Evolutionary conservation across 2,329 filamentous ascomycete genomes (phyloP), one percentile per base, ranked within the genome.

Genomic region (Aspergillus sp.): DNA sequence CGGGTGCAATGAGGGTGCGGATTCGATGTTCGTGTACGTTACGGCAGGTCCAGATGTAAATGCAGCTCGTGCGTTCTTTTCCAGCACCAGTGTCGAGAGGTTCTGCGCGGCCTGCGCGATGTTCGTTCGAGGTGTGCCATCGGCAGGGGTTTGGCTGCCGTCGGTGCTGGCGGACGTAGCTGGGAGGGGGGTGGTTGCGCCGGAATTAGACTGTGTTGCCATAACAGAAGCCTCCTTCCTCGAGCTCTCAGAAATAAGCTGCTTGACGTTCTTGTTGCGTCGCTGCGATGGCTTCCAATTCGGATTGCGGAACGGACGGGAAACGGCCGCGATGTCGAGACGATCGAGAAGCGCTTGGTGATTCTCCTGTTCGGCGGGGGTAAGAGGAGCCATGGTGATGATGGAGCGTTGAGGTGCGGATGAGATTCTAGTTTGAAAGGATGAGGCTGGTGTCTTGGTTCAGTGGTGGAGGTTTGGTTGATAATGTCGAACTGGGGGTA

Each of bases 221-320:
- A 93, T 83, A 38, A 91, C 84, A 3, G 92, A 96, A n/a, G 92
- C 91, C 81, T 98, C 94, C 73, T 90, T 91, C 68, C 92, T 89
- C 21, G 90, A 87, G 11, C 90, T 91, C 71, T 99, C 95, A 61
- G 92, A 90, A 62, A 99, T 84, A 64, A 99, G 95, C 70, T 96
- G 91, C 78, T 98, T 98, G 78, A 98, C 89, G 77, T 96, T 98
- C 83, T 99, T 99, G 86, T 99, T 99, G 77, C 95, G 91, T 54
- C 95, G 92, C 77, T 93, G 90, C 66, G 94, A 92, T 15, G 95
- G 92, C 73, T 91, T 92, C 95, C 95, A 99, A 75, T 87, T 81
- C 2, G 90, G 83, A 74, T 92, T 96, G 76, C 94, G 93, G 83
- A 97, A 99, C 71, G 88, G 90, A 80, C 96, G 96, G 70, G 88